Percentiles rank a stretch among this genome's conserved stretches.
Conservation (phyloP, 2,329 filamentous ascomycete genomes). For the Hypoxylon sp. region DNA sequence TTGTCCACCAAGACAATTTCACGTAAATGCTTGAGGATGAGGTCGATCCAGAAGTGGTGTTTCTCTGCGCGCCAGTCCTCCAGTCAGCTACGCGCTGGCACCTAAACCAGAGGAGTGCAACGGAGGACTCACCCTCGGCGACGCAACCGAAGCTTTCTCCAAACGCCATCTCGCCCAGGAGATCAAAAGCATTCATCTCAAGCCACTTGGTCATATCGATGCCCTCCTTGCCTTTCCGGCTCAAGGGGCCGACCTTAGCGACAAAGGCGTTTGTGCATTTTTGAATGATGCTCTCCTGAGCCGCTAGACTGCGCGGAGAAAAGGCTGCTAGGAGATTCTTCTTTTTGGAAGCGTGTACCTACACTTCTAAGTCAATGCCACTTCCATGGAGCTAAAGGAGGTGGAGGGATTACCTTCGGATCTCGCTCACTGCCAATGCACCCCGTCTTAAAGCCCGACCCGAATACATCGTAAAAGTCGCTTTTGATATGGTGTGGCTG, state of each 20-base stretch:
- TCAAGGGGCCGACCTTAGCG: conserved; percentile 17
- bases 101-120: neutral
- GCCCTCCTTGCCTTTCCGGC: conserved; percentile 11
- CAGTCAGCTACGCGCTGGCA: neutral
- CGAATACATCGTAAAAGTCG: conserved; percentile 43
- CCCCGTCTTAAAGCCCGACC: conserved; percentile 30
- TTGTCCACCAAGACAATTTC: conserved; percentile 39
- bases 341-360: conserved; percentile 31
- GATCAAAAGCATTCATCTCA: conserved; percentile 37
- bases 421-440: conserved; percentile 41
- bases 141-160: conserved; percentile 39
- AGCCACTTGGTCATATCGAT: conserved; percentile 38
- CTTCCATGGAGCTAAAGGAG: neutral
- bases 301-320: conserved; percentile 22
- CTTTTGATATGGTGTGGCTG: conserved; percentile 31
- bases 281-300: conserved; percentile 36
- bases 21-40: conserved; percentile 26
- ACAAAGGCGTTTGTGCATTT: conserved; percentile 29
- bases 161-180: conserved; percentile 42
- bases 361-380: neutral
- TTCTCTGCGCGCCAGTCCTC: conserved; percentile 9
- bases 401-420: conserved; percentile 16
- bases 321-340: conserved; percentile 34
- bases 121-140: conserved; percentile 12
- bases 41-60: conserved; percentile 37